Conservation (phyloP, 2,329 filamentous ascomycete species). For the Scedosporium aurantiacum region DNA sequence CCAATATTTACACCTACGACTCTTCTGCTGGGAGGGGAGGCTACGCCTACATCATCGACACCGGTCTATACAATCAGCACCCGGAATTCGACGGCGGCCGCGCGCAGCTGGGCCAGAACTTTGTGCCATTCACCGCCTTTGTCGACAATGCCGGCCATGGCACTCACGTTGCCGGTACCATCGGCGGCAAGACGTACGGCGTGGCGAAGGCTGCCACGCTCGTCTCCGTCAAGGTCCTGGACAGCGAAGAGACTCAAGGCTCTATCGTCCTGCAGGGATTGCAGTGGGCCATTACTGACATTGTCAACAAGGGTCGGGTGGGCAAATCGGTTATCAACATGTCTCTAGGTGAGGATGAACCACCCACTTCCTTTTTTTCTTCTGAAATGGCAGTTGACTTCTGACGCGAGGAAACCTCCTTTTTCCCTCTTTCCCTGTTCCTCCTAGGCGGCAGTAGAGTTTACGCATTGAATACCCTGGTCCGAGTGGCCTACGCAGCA, state of each 20-base stretch:
- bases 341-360: constrained; percentile 24
- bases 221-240: constrained; percentile 35
- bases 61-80: constrained; percentile 37
- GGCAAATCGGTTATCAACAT: constrained; percentile 28
- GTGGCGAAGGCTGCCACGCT: constrained; percentile 32
- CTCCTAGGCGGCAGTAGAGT: background rate
- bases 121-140: constrained; percentile 16
- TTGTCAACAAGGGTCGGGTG: constrained; percentile 10
- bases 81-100: constrained; percentile 30
- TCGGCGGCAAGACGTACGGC: constrained; percentile 22
- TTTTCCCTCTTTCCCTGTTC: background rate
- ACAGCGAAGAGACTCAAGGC: constrained; percentile 15
- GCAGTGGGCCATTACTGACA: constrained; percentile 23
- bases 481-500: constrained; percentile 21
- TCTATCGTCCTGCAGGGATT: constrained; percentile 22
- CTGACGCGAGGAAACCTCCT: background rate
- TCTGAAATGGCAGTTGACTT: background rate
- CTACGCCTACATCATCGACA: constrained; percentile 45
- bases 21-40: constrained; percentile 25
- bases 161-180: constrained; percentile 25
- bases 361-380: constrained; percentile 8
- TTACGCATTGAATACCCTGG: constrained; percentile 24
- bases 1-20: constrained; percentile 29
- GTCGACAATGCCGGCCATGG: constrained; percentile 23
- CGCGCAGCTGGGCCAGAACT: constrained; percentile 25